These are phyloP conservation scores for Fusarium longipes DNA, from an alignment of 2,329 filamentous ascomycete species.

Conservation along the genomic window DNA sequence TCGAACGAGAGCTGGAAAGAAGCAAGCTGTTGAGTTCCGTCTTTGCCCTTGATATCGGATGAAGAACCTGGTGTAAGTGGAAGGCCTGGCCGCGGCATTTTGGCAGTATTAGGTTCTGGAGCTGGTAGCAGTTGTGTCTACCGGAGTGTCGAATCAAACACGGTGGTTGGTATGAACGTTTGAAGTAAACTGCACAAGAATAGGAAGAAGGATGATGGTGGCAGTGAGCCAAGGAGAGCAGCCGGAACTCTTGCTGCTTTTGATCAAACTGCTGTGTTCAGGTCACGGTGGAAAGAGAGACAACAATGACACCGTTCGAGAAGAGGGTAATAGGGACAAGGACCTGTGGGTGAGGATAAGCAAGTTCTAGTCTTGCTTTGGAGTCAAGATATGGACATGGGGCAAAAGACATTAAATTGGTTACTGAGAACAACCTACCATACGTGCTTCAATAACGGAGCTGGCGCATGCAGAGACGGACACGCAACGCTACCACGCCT, in stretches of 20 bases:
- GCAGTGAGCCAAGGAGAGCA: background rate
- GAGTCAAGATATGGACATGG: slow-evolving; percentile 15
- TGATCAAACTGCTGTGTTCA: background rate
- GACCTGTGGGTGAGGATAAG: slow-evolving; percentile 6
- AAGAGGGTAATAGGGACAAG: background rate
- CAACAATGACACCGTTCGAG: slow-evolving; percentile 1
- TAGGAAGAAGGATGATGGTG: background rate
- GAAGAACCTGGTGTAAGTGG: slow-evolving; percentile 84
- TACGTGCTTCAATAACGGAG: slow-evolving; percentile 12
- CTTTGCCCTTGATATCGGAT: slow-evolving; percentile 80
- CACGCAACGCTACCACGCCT: slow-evolving; percentile 27
- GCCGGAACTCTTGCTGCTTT: background rate
- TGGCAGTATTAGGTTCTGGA: slow-evolving; percentile 18
- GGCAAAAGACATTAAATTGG: slow-evolving; percentile 32
- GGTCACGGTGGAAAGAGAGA: background rate
- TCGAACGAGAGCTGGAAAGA: slow-evolving; percentile 76
- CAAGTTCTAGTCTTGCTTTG: slow-evolving; percentile 25
- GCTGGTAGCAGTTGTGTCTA: background rate
- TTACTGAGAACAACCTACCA: slow-evolving; percentile 11
- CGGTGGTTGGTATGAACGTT: background rate
- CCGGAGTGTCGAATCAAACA: background rate
- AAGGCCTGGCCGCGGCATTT: slow-evolving; percentile 50
- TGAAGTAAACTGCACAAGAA: background rate
- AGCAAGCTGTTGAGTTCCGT: slow-evolving; percentile 69
- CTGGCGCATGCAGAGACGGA: slow-evolving; percentile 30